Evolutionary conservation across 2,329 filamentous ascomycete genomes (phyloP).

Genomic region (Talaromyces funiculosus): DNA sequence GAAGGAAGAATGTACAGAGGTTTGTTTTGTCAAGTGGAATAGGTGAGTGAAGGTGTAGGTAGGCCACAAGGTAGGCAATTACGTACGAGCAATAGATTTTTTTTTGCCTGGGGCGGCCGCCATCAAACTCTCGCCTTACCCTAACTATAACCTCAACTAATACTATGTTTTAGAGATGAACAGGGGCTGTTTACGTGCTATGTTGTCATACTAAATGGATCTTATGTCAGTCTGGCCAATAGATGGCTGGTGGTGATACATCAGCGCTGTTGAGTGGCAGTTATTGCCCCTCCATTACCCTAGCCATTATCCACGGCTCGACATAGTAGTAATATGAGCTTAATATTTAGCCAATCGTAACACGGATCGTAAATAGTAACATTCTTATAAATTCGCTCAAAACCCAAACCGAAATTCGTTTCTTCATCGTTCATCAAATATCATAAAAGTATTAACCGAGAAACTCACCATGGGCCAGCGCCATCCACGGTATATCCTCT

Average conservation of each 20-base stretch:
- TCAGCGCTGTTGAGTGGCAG: neutral
- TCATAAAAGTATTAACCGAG: conserved; percentile 25
- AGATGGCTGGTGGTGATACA: neutral
- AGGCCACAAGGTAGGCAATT: neutral
- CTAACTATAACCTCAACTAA: neutral
- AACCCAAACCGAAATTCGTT: neutral
- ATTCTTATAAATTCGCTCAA: neutral
- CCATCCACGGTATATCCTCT: conserved; percentile 33
- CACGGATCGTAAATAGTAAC: neutral
- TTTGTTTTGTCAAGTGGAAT: too few relatives aligned
- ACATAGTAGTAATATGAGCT: neutral
- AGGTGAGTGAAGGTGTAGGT: too few relatives aligned
- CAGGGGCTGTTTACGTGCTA: conserved; percentile 6
- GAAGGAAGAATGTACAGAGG: neutral
- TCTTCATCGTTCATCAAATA: neutral
- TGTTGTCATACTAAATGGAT: conserved; percentile 1
- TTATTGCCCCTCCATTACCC: neutral
- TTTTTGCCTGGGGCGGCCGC: neutral
- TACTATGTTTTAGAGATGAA: neutral
- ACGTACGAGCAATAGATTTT: conserved; percentile 4
- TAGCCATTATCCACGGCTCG: neutral
- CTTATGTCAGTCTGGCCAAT: neutral
- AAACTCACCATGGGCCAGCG: conserved; percentile 36
- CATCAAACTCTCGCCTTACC: neutral
- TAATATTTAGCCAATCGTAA: neutral